Base-by-base conservation (phyloP, 23 red algal species). In the Chondrus crispus region DNA sequence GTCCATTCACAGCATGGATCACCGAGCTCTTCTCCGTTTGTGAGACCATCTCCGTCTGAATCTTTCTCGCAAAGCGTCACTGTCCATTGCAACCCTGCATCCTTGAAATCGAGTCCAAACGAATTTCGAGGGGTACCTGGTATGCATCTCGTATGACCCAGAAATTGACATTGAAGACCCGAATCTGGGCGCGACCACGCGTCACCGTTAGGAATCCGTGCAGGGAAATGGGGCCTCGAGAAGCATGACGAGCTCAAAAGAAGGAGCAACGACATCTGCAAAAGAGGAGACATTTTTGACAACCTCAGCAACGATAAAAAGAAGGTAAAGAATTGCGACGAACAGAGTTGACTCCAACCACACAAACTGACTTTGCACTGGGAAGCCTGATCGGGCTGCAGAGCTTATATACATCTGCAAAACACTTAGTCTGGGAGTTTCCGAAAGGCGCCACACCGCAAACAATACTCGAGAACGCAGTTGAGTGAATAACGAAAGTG, bases 1-100 rank as follows among this genome's bases (percentile, higher is more conserved):
- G 70, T 40, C 93, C 93, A 95, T 12, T 30, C 26, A 36, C 93
- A 95, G 79, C 93, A 95, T n/a, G 93, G 93, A 51, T 95, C 93
- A 28, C 93, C 93, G 3, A 95, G 36, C 73, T 95, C 93, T 29
- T 90, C 40, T 22, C 93, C 93, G 36, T 95, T 95, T 7, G 84
- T 62, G 12, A 89, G 45, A 26, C 93, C 93, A 50, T 95, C 93
- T 40, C 74, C 84, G 30, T 95, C 93, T 8, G 93, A 95, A 73
- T 95, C 93, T 26, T 46, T 38, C 71, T 95, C 46, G 87, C 93
- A 95, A 5, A 95, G 48, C 33, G 68, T 4, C 55, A 76, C 74
- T 2, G 70, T 88, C 81, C 83, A 95, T 4, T 40, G 36, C 24
- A 62, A 26, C 13, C 84, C 73, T 2, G 72, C 93, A 24, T 19